These are phyloP conservation scores for Lepidium africanum DNA, from an alignment of 345 rosid genomes.

Conservation along the genomic window DNA sequence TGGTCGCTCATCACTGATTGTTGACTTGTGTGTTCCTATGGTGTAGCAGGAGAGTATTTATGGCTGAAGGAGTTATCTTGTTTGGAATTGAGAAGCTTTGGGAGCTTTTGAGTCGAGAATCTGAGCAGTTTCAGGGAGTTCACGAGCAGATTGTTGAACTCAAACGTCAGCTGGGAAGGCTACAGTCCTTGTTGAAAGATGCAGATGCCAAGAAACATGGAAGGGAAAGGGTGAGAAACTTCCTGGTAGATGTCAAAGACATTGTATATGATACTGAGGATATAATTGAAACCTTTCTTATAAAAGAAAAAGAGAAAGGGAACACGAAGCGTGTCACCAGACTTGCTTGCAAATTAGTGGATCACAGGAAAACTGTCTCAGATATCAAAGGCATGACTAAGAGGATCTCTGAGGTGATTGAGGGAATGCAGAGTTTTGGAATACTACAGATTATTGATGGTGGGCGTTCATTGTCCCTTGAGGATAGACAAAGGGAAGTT, in stretches of 20 bases:
- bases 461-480: background rate
- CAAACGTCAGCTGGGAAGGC: slow-evolving; percentile 13
- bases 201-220: slow-evolving; percentile 17
- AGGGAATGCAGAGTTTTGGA: slow-evolving; percentile 29
- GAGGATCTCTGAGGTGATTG: slow-evolving; percentile 22
- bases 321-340: background rate
- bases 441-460: background rate
- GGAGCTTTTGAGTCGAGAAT: slow-evolving; percentile 6
- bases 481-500: slow-evolving; percentile 2
- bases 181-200: slow-evolving; percentile 27
- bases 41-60: background rate
- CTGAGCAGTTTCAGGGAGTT: background rate
- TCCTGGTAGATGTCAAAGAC: slow-evolving; percentile 21
- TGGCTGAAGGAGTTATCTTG: slow-evolving; percentile 14
- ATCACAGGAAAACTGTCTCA: background rate
- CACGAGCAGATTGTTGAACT: slow-evolving; percentile 1
- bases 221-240: slow-evolving; percentile 22
- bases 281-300: slow-evolving; percentile 17
- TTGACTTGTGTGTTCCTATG: background rate
- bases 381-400: slow-evolving; percentile 16
- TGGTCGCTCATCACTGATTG: background rate
- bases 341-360: background rate
- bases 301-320: background rate
- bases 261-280: slow-evolving; percentile 25
- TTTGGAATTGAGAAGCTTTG: slow-evolving; percentile 20